Percentiles rank a stretch among this genome's conserved stretches.
Conservation (phyloP, 2,329 filamentous ascomycete species). For the Pyrenochaeta sp. region DNA sequence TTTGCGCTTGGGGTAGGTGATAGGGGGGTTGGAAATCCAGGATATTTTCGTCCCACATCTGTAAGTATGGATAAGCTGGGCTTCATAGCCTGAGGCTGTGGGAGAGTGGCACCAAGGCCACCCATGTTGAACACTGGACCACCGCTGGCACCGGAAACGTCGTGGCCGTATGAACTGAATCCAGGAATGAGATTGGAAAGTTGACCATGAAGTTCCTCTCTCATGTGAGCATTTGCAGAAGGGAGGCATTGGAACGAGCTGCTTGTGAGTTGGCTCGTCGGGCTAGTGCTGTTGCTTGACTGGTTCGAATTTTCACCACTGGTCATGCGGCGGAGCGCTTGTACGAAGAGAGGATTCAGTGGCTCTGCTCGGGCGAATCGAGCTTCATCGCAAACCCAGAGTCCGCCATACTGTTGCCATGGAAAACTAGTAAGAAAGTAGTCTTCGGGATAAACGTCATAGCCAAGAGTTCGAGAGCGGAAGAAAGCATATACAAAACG, state of each 20-base stretch:
- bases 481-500: conserved; percentile 50
- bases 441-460: conserved; percentile 50
- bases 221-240: conserved; percentile 3
- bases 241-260: conserved; percentile 15
- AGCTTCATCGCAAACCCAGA: conserved; percentile 47
- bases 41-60: conserved; percentile 38
- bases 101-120: conserved; percentile 12
- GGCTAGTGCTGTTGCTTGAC: conserved; percentile 19
- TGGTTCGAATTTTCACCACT: conserved; percentile 29
- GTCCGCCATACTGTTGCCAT: conserved; percentile 48
- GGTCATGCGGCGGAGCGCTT: conserved; percentile 40
- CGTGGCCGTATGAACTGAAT: conserved; percentile 21
- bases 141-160: conserved; percentile 5
- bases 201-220: neutral
- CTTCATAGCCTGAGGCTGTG: conserved; percentile 8
- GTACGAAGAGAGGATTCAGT: conserved; percentile 29
- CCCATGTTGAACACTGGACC: conserved; percentile 28
- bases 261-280: conserved; percentile 23
- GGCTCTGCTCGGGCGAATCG: conserved; percentile 44
- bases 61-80: conserved; percentile 32
- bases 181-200: conserved; percentile 16
- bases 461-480: conserved; percentile 45
- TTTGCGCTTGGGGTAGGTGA: conserved; percentile 41
- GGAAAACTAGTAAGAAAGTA: conserved; percentile 48
- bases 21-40: conserved; percentile 41